Base-by-base conservation (phyloP, 2,329 filamentous ascomycete species). In the Penicillium capsulatum region DNA sequence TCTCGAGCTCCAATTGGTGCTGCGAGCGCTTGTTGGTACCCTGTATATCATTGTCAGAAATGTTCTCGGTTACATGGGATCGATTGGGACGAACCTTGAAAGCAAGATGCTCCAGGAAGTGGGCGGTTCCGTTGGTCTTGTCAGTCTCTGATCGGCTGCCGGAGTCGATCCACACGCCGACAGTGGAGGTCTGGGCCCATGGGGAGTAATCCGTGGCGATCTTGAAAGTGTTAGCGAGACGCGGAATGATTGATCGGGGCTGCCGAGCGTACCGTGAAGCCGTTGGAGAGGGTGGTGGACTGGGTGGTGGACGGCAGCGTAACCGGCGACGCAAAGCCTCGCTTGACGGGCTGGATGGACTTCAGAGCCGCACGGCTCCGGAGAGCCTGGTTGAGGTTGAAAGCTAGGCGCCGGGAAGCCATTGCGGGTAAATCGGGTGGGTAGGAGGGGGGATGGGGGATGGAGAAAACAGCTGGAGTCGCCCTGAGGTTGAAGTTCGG, bases 121-220 rank as follows among this genome's bases (percentile, higher is more conserved):
- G 92, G 65, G 92, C 92, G 61, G 92, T 98, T 73, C 92, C 92
- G 76, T 97, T 98, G 66, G 87, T 97, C 81, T 89, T 89, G 74
- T 92, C 83, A 59, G 92, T 98, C 80, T 98, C 92, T 69, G 92
- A 89, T 71, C 92, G 81, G 71, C 89, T 96, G 68, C 92, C 92
- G 69, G 94, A 91, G 74, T 98, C 94, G 70, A 98, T 98, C 90
- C 92, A 98, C 55, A 98, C 88, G 68, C 92, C 92, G 62, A 97
- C 90, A 40, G 91, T 97, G 62, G 90, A 95, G 48, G 92, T 97
- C 77, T 97, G 90, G 63, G 91, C 91, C 79, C 89, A 97, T 60
- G 91, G 92, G 53, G 90, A 96, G 77, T 97, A 86, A 72, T 98
- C 91, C 60, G 92, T 94, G 57, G 92, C 92, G 68, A 98, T 89